Conservation (phyloP, 129 eudicot genomes). For the sunflower (Helianthus annuus) region DNA sequence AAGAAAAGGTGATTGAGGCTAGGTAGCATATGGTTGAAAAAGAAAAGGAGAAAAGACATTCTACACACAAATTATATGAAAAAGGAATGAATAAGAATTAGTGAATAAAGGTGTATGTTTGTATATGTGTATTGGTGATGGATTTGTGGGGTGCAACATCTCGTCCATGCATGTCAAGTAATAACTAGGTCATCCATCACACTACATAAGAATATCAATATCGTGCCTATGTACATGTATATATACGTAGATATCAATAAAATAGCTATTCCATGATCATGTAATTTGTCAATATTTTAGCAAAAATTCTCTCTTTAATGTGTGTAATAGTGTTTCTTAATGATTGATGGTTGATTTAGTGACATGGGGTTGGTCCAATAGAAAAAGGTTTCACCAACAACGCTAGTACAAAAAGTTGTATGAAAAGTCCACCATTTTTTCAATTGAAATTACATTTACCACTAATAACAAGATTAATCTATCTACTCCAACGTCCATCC, state of each 20-base stretch:
- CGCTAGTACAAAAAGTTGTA: constrained; percentile 21
- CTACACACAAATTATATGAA: constrained; percentile 32
- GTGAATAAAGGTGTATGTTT: constrained; percentile 40
- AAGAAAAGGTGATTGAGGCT: constrained; percentile 29
- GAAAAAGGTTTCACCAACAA: constrained; percentile 34
- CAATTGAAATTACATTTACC: not conserved
- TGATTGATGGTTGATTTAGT: not conserved
- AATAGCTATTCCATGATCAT: not conserved
- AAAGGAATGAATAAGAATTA: constrained; percentile 38
- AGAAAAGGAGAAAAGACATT: constrained; percentile 25
- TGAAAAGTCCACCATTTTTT: constrained; percentile 32
- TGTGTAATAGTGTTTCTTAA: not conserved
- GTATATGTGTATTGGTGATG: constrained; percentile 39
- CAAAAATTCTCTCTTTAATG: not conserved
- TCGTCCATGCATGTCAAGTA: constrained; percentile 25
- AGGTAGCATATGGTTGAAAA: constrained; percentile 7
- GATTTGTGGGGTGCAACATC: constrained; percentile 35
- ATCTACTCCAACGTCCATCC: not conserved
- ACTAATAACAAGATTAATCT: not conserved
- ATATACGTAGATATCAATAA: not conserved
- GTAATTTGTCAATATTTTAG: not conserved
- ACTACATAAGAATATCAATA: not conserved
- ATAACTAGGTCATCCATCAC: constrained; percentile 17
- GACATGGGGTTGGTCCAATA: constrained; percentile 21
- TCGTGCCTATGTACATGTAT: not conserved